A percentile compares a stretch with the other conserved stretches of the same genome.
These are phyloP conservation scores for Penstemon eatonii DNA, from an alignment of 257 asterid species.

Conservation along the genomic window DNA sequence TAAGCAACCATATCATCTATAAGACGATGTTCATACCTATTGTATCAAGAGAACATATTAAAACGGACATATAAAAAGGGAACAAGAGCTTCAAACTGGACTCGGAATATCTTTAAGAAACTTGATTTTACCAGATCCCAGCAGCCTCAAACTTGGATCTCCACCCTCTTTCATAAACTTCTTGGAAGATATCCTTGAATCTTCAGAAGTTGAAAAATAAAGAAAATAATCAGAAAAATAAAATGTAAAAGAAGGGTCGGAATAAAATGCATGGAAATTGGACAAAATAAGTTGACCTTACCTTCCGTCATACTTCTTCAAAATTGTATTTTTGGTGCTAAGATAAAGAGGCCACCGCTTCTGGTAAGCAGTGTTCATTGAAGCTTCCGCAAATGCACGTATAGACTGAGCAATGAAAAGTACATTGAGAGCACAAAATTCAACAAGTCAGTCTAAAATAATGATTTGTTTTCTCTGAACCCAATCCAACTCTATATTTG, in stretches of 20 bases:
- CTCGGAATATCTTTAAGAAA: conserved; percentile 2
- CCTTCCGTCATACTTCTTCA: conserved; percentile 99
- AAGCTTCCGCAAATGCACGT: conserved; percentile 86
- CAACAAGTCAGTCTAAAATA: background rate
- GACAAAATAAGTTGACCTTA: conserved; percentile 26
- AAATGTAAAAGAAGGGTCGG: background rate
- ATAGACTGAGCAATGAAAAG: conserved; percentile 60
- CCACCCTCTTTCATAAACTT: conserved; percentile 87
- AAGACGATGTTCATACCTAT: conserved; percentile 97
- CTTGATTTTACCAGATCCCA: conserved; percentile 69
- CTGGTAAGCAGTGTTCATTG: conserved; percentile 91
- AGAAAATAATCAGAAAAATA: conserved; percentile 7
- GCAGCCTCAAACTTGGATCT: conserved; percentile 79
- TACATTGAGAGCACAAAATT: conserved; percentile 4
- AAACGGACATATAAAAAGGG: background rate
- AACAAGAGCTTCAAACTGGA: background rate
- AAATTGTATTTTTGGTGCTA: conserved; percentile 96
- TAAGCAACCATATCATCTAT: conserved; percentile 99
- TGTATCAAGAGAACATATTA: conserved; percentile 20
- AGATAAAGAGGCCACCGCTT: conserved; percentile 96
- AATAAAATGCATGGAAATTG: conserved; percentile 8
- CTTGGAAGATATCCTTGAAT: conserved; percentile 94
- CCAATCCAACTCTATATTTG: background rate
- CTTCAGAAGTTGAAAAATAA: conserved; percentile 40
- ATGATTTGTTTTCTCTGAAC: background rate